A percentile compares a stretch with the other conserved stretches of the same genome.
These are phyloP conservation scores for Penicillium rolfsii DNA, from an alignment of 2,329 filamentous ascomycete genomes.

Conservation along the genomic window DNA sequence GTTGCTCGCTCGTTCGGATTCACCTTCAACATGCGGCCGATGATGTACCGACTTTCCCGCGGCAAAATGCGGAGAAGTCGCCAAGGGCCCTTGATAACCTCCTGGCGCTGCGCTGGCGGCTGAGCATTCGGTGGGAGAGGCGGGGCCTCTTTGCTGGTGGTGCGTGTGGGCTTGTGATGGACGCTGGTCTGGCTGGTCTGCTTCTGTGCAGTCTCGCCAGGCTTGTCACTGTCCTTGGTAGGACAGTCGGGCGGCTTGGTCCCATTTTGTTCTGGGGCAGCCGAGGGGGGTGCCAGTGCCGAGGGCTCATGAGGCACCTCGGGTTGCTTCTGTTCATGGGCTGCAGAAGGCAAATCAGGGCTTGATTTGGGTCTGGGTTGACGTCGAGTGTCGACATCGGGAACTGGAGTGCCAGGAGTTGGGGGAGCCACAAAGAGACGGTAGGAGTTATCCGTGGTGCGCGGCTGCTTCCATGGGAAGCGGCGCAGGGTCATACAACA, in stretches of 20 bases:
- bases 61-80: slow-evolving; percentile 83
- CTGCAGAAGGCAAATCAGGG: slow-evolving; percentile 37
- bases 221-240: slow-evolving; percentile 32
- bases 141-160: slow-evolving; percentile 46
- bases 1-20: slow-evolving; percentile 81
- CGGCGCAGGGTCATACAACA: slow-evolving; percentile 96
- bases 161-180: slow-evolving; percentile 35
- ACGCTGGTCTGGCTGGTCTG: slow-evolving; percentile 30
- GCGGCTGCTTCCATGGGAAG: slow-evolving; percentile 96
- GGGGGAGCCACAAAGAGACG: slow-evolving; percentile 88
- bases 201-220: slow-evolving; percentile 33
- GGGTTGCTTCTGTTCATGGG: slow-evolving; percentile 32
- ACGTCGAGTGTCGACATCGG: slow-evolving; percentile 21
- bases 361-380: slow-evolving; percentile 40
- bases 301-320: slow-evolving; percentile 17
- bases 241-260: slow-evolving; percentile 19
- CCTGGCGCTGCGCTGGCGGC: slow-evolving; percentile 53
- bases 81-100: slow-evolving; percentile 91
- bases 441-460: slow-evolving; percentile 89
- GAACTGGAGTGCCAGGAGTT: slow-evolving; percentile 47
- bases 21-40: slow-evolving; percentile 89
- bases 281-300: slow-evolving; percentile 9
- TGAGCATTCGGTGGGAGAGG: slow-evolving; percentile 38
- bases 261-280: slow-evolving; percentile 28
- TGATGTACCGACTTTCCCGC: slow-evolving; percentile 84